Percentiles rank a stretch among this genome's conserved stretches.
Evolutionary conservation across 2,329 filamentous ascomycete genomes (phyloP).

Genomic region (Drechslera avenae): DNA sequence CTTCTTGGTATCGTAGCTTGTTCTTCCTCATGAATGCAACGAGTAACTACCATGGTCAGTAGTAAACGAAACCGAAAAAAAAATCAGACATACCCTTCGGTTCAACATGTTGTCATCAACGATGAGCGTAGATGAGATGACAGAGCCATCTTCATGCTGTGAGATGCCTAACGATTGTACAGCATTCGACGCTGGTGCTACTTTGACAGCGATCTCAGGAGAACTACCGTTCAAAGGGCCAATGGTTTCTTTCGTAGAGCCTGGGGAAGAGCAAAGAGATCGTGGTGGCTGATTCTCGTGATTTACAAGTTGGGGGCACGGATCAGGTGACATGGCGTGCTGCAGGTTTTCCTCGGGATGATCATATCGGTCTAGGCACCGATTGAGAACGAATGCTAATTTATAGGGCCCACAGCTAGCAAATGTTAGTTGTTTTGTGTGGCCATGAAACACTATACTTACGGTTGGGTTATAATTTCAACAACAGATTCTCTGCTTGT

Average conservation of each 20-base stretch:
- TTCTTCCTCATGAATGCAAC: slow-evolving; percentile 40
- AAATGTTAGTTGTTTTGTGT: background rate
- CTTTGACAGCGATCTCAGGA: background rate
- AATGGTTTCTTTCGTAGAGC: background rate
- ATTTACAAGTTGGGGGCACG: background rate
- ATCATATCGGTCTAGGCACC: slow-evolving; percentile 37
- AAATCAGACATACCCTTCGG: slow-evolving; percentile 31
- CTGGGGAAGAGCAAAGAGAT: background rate
- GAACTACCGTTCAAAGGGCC: background rate
- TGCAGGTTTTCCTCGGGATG: slow-evolving; percentile 27
- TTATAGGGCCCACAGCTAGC: slow-evolving; percentile 42
- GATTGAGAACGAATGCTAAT: slow-evolving; percentile 35
- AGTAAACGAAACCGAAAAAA: background rate
- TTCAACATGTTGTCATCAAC: slow-evolving; percentile 50
- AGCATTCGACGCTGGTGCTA: background rate
- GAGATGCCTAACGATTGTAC: background rate
- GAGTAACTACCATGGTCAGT: slow-evolving; percentile 33
- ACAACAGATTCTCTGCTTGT: slow-evolving; percentile 37
- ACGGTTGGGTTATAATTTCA: slow-evolving; percentile 45
- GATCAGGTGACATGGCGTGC: background rate
- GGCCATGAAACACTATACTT: slow-evolving; percentile 7
- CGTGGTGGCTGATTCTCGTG: background rate
- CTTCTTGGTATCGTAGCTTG: slow-evolving; percentile 29
- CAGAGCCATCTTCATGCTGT: background rate
- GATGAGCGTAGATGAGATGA: slow-evolving; percentile 34